A percentile compares a stretch with the other conserved stretches of the same genome.
Conservation (phyloP, 2,329 filamentous ascomycete species). For the Elsinoe batatas region DNA sequence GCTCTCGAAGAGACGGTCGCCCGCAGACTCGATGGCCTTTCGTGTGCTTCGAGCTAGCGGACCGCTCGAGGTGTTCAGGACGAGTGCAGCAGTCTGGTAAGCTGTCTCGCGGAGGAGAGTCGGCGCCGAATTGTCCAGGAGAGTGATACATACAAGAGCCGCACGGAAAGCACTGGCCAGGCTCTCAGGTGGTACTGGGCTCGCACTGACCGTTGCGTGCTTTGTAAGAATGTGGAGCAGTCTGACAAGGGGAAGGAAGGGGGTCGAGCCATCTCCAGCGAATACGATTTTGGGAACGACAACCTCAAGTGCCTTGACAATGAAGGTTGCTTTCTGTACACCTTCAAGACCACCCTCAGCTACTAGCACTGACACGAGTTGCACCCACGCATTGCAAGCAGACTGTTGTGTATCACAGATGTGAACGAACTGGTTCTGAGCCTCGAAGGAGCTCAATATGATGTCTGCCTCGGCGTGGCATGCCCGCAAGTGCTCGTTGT, state of each 20-base stretch:
- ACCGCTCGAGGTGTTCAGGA: not conserved
- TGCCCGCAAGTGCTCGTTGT: conserved; percentile 16
- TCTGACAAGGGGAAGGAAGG: conserved; percentile 65
- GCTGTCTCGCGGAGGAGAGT: conserved; percentile 65
- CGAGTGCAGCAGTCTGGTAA: conserved; percentile 56
- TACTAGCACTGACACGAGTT: conserved; percentile 72
- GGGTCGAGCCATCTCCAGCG: conserved; percentile 57
- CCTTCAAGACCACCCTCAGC: conserved; percentile 71
- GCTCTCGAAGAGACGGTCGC: conserved; percentile 71
- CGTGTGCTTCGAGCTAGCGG: conserved; percentile 38
- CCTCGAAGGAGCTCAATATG: conserved; percentile 53
- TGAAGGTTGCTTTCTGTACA: conserved; percentile 62
- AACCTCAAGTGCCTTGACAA: conserved; percentile 76
- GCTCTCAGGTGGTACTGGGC: conserved; percentile 76
- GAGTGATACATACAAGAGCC: conserved; percentile 47
- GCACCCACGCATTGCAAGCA: conserved; percentile 73
- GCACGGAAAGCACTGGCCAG: conserved; percentile 86
- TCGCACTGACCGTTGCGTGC: conserved; percentile 21
- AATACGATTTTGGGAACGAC: conserved; percentile 80
- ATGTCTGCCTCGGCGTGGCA: conserved; percentile 50
- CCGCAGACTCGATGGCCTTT: conserved; percentile 55
- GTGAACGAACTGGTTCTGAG: conserved; percentile 53
- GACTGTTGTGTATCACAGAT: conserved; percentile 49
- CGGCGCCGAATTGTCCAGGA: not conserved
- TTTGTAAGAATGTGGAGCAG: conserved; percentile 65